phyloP scores from a whole-genome alignment of 169 alveolate genomes.

The Plasmodium malariae region DNA sequence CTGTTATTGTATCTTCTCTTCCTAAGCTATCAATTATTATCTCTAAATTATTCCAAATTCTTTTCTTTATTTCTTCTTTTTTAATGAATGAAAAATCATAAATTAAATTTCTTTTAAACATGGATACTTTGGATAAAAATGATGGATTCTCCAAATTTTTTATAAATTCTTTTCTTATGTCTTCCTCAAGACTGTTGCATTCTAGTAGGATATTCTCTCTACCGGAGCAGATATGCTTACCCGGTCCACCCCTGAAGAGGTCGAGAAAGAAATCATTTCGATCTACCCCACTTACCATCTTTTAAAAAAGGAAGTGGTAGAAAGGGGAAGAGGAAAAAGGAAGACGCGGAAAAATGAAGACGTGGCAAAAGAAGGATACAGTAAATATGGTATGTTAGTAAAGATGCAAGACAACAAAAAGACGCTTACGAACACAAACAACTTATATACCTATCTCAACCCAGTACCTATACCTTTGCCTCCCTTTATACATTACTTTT shows the following conservation, averaged over 20 bases:
- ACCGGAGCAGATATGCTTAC: slow-evolving; percentile 36
- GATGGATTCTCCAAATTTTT: slow-evolving; percentile 27
- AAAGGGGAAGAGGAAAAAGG: not conserved
- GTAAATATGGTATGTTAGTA: too few species aligned
- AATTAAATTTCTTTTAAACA: slow-evolving; percentile 23
- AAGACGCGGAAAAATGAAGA: not conserved
- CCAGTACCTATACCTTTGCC: too few species aligned
- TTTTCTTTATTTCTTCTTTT: slow-evolving; percentile 46
- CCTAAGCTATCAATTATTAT: slow-evolving; percentile 11
- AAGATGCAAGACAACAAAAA: too few species aligned
- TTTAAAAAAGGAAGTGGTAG: not conserved
- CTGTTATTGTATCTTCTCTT: slow-evolving; percentile 26
- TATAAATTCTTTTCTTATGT: slow-evolving; percentile 43
- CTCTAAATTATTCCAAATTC: slow-evolving; percentile 20
- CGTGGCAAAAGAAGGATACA: not conserved
- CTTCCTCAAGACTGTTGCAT: slow-evolving; percentile 22
- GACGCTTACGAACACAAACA: too few species aligned
- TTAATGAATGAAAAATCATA: slow-evolving; percentile 26
- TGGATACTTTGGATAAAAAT: slow-evolving; percentile 29
- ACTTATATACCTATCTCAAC: too few species aligned
- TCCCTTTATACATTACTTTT: too few species aligned
- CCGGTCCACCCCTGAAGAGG: slow-evolving; percentile 64
- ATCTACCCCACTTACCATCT: too few species aligned
- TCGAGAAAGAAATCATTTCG: slow-evolving; percentile 13
- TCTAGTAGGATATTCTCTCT: slow-evolving; percentile 40